These are phyloP conservation scores for Pythium utonaiense DNA, from an alignment of 352 stramenopile genomes.

Conservation along the genomic window DNA sequence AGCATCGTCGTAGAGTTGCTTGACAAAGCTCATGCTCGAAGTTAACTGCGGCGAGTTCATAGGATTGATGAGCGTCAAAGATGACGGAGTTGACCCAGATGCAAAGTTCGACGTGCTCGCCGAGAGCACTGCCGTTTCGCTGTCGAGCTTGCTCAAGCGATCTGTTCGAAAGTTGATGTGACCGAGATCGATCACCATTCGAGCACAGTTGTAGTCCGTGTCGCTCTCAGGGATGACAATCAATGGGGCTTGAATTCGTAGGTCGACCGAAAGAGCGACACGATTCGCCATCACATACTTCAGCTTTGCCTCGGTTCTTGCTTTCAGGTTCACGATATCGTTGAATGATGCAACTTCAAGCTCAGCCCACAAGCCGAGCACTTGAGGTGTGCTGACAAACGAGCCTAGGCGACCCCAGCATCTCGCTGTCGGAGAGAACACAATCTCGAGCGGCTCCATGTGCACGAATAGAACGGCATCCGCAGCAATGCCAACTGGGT, in stretches of 20 bases:
- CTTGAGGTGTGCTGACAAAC: slow-evolving; percentile 77
- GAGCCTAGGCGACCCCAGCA: slow-evolving; percentile 75
- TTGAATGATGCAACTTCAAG: slow-evolving; percentile 88
- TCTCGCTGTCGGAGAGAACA: slow-evolving; percentile 78
- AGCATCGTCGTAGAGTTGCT: slow-evolving; percentile 84
- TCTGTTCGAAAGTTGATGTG: slow-evolving; percentile 84
- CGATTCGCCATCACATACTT: slow-evolving; percentile 87
- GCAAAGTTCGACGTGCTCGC: slow-evolving; percentile 28
- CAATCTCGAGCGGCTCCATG: slow-evolving; percentile 84
- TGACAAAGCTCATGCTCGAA: slow-evolving; percentile 74
- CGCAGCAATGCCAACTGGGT: slow-evolving; percentile 51
- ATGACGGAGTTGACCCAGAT: slow-evolving; percentile 26
- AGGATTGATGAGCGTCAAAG: slow-evolving; percentile 40
- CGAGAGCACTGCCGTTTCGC: slow-evolving; percentile 35
- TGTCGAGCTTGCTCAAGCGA: slow-evolving; percentile 73
- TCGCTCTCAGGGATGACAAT: slow-evolving; percentile 84
- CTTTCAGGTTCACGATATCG: slow-evolving; percentile 88
- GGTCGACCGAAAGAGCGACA: slow-evolving; percentile 70
- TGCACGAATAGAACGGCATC: slow-evolving; percentile 78
- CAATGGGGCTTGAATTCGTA: slow-evolving; percentile 83
- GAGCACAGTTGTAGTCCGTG: slow-evolving; percentile 69
- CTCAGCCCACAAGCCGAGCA: slow-evolving; percentile 79
- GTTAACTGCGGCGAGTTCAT: slow-evolving; percentile 39
- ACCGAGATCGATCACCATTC: slow-evolving; percentile 79
- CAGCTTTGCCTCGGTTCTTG: slow-evolving; percentile 84